Evolutionary conservation across 371 early-diverging fungal species (phyloP), one percentile per base, ranked within the genome.

Genomic region (Syncephalis fuscata): DNA sequence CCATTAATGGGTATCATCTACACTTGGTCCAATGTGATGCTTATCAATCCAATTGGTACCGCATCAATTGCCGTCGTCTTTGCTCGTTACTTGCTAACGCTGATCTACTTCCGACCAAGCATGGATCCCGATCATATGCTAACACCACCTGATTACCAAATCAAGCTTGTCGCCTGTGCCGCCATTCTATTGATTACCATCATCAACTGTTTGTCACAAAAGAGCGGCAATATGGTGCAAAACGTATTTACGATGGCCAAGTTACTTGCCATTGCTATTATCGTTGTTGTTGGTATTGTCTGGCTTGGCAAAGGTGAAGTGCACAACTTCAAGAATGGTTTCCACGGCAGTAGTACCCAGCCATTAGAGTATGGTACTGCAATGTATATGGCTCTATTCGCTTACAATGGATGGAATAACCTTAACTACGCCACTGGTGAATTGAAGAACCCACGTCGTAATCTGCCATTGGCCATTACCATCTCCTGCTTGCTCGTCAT

Each of bases 341-440:
- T 89, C 50, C 53, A 57, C 0, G 79, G 80, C 17, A 62, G 75
- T 65, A 37, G 57, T 52, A 21, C 62, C 54, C 39, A 80, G 53
- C 51, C 67, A 75, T 20, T 83, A 84, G 2, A 72, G 80, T 26
- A 82, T 82, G 58, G 77, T 89, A 3, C 46, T 82, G 41, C 92
- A 88, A 11, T 85, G 16, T 83, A 82, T 61, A 74, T 77, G 15
- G 79, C 78, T 22, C 65, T 93, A n/a, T 93, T 90, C 88, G 89
- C 92, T 0, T 92, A 88, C 56, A 90, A 89, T 55, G 92, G 92
- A 2, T 83, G 83, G 86, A 85, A 85, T 48, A 90, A 85, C 52
- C 63, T 93, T 9, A 90, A 88, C 49, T 80, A 84, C 50, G 85
- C 88, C 20, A 75, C 86, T n/a, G 86, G 87, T 22, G 94, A 93